These are phyloP conservation scores for Eruca vesicaria DNA, from an alignment of 441 rosid species.

Conservation along the genomic window DNA sequence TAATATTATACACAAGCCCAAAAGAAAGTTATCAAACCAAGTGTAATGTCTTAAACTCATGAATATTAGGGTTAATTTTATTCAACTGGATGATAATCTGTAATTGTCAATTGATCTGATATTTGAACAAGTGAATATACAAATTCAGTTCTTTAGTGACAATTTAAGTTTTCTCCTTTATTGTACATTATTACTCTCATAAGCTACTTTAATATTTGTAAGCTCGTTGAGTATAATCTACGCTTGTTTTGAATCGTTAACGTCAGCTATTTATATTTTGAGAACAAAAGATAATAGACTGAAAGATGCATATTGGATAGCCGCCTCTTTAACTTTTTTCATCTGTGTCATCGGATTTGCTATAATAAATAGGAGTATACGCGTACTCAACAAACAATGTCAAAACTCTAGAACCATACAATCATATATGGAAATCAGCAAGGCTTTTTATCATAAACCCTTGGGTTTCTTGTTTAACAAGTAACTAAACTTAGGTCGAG, in stretches of 20 bases:
- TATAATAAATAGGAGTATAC: not conserved
- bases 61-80: not conserved
- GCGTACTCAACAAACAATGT: not conserved
- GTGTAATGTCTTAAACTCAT: not conserved
- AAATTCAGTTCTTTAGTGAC: not conserved
- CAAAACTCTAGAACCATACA: not conserved
- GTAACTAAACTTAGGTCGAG: constrained; percentile 56
- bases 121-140: not conserved
- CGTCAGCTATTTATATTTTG: not conserved
- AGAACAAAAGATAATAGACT: not conserved
- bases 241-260: not conserved
- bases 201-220: too few species aligned
- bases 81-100: not conserved
- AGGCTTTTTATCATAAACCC: not conserved
- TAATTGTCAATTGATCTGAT: not conserved
- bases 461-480: constrained; percentile 46
- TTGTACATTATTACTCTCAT: too few species aligned
- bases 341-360: not conserved
- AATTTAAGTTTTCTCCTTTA: not conserved
- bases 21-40: too few species aligned
- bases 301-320: not conserved
- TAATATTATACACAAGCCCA: too few species aligned
- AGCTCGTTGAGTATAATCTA: not conserved
- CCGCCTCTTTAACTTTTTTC: not conserved
- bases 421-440: not conserved